These are phyloP conservation scores for Lizanozyma gosingica DNA, from an alignment of 1,139 yeast species.

Conservation along the genomic window DNA sequence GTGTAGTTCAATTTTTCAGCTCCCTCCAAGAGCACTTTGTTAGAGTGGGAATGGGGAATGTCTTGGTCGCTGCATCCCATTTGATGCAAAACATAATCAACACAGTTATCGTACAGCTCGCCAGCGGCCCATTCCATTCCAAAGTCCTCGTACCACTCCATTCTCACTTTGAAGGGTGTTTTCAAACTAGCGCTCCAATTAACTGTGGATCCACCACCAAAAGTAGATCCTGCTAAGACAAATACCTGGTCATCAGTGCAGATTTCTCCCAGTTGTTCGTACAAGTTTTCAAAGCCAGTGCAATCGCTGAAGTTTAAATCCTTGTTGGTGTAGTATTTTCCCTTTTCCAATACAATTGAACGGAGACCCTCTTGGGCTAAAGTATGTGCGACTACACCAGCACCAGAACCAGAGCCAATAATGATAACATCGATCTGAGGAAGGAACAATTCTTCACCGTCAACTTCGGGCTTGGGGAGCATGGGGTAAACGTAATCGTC, in stretches of 20 bases:
- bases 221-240: conserved; percentile 45
- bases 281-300: conserved; percentile 29
- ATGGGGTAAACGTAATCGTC: conserved; percentile 23
- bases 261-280: conserved; percentile 33
- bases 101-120: conserved; percentile 36
- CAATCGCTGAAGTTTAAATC: conserved; percentile 32
- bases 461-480: conserved; percentile 22
- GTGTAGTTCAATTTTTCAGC: conserved; percentile 38
- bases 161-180: conserved; percentile 46
- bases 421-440: conserved; percentile 39
- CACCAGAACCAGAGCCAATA: conserved; percentile 52
- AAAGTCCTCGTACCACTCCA: conserved; percentile 44
- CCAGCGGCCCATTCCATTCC: conserved; percentile 43
- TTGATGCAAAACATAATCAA: conserved; percentile 39
- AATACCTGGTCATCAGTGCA: conserved; percentile 27
- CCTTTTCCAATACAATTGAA: conserved; percentile 47
- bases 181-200: conserved; percentile 55
- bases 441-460: conserved; percentile 24
- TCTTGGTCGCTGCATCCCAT: conserved; percentile 42
- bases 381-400: conserved; percentile 49
- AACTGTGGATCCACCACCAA: conserved; percentile 56
- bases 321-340: conserved; percentile 30
- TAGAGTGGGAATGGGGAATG: conserved; percentile 41
- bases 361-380: conserved; percentile 36
- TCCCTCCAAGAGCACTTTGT: conserved; percentile 39